Conservation (phyloP, 2,329 filamentous ascomycete genomes). For the Aspergillus eucalypticola region DNA sequence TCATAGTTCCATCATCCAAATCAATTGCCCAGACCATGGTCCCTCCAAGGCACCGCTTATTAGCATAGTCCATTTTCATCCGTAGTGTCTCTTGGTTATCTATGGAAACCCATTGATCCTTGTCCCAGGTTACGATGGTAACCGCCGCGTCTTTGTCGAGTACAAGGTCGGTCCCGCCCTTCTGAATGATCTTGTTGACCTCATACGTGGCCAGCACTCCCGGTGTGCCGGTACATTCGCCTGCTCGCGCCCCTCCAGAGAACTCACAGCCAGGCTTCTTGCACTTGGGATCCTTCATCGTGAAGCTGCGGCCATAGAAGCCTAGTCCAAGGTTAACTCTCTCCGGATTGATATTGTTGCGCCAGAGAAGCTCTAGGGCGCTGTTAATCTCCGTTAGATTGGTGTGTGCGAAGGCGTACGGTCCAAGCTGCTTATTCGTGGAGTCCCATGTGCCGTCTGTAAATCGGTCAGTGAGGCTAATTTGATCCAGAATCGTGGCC, state of each 20-base stretch:
- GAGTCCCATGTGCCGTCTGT: constrained; percentile 26
- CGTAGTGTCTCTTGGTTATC: constrained; percentile 21
- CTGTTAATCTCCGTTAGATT: constrained; percentile 32
- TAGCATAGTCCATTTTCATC: constrained; percentile 21
- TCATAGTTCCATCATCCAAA: constrained; percentile 16
- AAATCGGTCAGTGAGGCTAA: not conserved
- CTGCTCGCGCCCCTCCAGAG: not conserved
- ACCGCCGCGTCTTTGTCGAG: constrained; percentile 15
- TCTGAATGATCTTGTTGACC: constrained; percentile 8
- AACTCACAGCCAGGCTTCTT: constrained; percentile 14
- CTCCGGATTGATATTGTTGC: constrained; percentile 41
- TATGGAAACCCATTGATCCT: constrained; percentile 19
- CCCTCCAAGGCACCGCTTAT: constrained; percentile 20
- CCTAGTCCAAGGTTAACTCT: constrained; percentile 51
- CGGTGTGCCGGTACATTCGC: constrained; percentile 10
- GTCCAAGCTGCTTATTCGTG: constrained; percentile 14
- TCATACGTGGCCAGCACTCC: constrained; percentile 12
- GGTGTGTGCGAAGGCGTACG: constrained; percentile 23
- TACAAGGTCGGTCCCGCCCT: not conserved
- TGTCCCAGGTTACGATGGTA: constrained; percentile 17
- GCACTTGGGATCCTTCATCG: constrained; percentile 8
- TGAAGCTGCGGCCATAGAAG: constrained; percentile 43
- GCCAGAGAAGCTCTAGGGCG: constrained; percentile 50
- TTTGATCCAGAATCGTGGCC: not conserved
- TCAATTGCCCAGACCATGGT: constrained; percentile 23